Percentiles rank a stretch among this genome's conserved stretches.
Evolutionary conservation across 306 rosid species (phyloP).

Genomic region (Prunus persica): DNA sequence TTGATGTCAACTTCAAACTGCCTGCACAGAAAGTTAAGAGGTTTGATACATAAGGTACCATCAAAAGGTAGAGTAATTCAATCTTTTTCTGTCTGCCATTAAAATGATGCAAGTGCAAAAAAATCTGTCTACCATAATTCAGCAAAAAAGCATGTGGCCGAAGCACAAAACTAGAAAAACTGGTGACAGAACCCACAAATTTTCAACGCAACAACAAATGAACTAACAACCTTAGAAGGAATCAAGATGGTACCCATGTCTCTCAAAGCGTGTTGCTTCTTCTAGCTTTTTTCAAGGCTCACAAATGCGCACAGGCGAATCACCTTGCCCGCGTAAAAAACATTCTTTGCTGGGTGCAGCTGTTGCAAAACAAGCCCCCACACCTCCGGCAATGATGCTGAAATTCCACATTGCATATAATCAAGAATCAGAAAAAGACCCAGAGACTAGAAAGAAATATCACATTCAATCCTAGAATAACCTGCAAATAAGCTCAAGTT

Average conservation of each 20-base stretch:
- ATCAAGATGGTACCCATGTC: constrained; percentile 55
- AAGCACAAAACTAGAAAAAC: not conserved
- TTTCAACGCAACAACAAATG: not conserved
- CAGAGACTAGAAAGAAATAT: not conserved
- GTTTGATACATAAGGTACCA: constrained; percentile 6
- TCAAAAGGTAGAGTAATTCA: not conserved
- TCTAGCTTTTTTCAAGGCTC: constrained; percentile 92
- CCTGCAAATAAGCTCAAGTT: not conserved
- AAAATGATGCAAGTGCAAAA: not conserved
- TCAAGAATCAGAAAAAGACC: not conserved
- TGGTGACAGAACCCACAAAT: not conserved
- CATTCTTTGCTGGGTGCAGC: constrained; percentile 83
- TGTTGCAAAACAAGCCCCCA: constrained; percentile 83
- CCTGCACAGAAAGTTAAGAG: constrained; percentile 40
- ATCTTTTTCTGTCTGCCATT: not conserved
- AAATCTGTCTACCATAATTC: not conserved
- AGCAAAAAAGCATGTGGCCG: not conserved
- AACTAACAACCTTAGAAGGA: not conserved
- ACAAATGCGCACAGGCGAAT: constrained; percentile 86
- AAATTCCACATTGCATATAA: constrained; percentile 26
- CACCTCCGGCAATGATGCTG: constrained; percentile 99
- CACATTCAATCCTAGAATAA: not conserved
- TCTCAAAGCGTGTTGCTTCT: constrained; percentile 89
- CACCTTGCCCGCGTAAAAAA: constrained; percentile 90
- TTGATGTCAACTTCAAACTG: constrained; percentile 49